Percentiles rank a stretch among this genome's conserved stretches.
phyloP scores from a whole-genome alignment of 768 basidiomycete genomes.

The Scleroderma citrinum region DNA sequence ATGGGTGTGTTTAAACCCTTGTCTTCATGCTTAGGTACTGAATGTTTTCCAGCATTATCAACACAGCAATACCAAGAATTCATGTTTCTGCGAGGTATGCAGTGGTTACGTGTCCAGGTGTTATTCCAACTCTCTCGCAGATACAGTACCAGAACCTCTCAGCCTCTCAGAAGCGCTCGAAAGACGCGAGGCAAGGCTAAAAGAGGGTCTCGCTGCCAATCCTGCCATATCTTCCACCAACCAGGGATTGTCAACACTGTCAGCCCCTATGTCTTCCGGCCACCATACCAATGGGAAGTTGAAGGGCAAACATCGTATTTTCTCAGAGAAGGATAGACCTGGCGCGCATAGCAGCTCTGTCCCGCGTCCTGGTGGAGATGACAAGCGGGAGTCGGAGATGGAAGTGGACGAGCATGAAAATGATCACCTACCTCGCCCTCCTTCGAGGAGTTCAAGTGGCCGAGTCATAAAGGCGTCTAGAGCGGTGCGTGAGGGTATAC shows the following conservation, averaged over 20 bases:
- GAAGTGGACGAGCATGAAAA: slow-evolving; percentile 16
- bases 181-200: slow-evolving; percentile 46
- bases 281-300: slow-evolving; percentile 27
- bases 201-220: slow-evolving; percentile 53
- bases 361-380: slow-evolving; percentile 19
- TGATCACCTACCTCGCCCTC: slow-evolving; percentile 12
- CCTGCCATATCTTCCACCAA: slow-evolving; percentile 42
- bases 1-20: slow-evolving; percentile 49
- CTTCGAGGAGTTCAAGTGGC: slow-evolving; percentile 26
- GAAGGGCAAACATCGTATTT: slow-evolving; percentile 36
- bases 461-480: slow-evolving; percentile 26
- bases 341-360: slow-evolving; percentile 28
- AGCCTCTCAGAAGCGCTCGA: slow-evolving; percentile 55
- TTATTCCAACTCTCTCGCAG: slow-evolving; percentile 29
- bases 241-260: slow-evolving; percentile 19
- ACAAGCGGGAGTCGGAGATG: slow-evolving; percentile 12
- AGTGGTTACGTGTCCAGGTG: neutral
- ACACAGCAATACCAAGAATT: slow-evolving; percentile 62
- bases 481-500: slow-evolving; percentile 22
- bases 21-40: slow-evolving; percentile 1
- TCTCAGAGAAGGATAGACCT: slow-evolving; percentile 26
- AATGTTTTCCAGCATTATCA: slow-evolving; percentile 42
- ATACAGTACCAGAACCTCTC: slow-evolving; percentile 61
- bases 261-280: slow-evolving; percentile 15
- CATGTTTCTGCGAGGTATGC: slow-evolving; percentile 61